These are phyloP conservation scores for Radiomyces spectabilis DNA, from an alignment of 192 early-diverging fungal genomes.

Conservation along the genomic window DNA sequence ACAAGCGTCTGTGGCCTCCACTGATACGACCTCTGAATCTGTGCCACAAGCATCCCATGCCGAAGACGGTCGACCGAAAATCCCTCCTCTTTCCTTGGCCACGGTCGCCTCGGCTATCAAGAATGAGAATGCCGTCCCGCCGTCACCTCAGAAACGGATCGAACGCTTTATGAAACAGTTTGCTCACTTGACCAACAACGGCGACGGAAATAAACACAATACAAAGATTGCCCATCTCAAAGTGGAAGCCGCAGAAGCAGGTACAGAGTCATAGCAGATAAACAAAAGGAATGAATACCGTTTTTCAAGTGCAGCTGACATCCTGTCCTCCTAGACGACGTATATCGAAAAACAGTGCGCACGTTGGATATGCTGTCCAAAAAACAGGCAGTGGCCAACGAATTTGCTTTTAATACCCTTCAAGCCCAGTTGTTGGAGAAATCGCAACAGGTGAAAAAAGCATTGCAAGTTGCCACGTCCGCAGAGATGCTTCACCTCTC, in stretches of 20 bases:
- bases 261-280: not conserved
- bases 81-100: not conserved
- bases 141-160: constrained; percentile 13
- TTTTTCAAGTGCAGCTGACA: too few species aligned
- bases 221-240: constrained; percentile 10
- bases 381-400: constrained; percentile 1
- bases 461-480: not conserved
- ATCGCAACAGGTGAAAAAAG: not conserved
- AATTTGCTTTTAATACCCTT: not conserved
- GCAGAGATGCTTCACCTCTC: not conserved
- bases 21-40: not conserved
- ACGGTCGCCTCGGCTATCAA: not conserved
- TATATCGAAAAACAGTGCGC: constrained; percentile 3
- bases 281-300: not conserved
- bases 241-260: constrained; percentile 15
- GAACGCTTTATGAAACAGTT: constrained; percentile 15
- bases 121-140: not conserved
- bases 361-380: not conserved
- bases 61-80: not conserved
- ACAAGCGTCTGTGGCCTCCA: not conserved
- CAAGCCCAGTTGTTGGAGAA: not conserved
- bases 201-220: constrained; percentile 13
- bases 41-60: not conserved
- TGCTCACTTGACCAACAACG: not conserved
- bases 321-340: not conserved